phyloP scores from a whole-genome alignment of 1,139 yeast genomes.

The Meyerozyma smithsonii region DNA sequence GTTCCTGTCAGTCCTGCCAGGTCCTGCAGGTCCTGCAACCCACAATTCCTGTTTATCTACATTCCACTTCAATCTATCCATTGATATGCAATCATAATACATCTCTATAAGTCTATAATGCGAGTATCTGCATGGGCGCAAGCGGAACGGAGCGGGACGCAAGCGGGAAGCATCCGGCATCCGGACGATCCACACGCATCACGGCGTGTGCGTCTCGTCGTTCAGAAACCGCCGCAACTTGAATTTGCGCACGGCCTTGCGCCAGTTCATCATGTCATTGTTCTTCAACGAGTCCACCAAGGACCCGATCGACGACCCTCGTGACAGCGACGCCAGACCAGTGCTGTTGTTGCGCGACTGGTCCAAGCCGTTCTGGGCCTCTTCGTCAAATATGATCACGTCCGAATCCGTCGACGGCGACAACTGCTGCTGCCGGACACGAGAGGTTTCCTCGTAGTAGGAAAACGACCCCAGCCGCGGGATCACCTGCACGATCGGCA shows the following conservation, averaged over 20 bases:
- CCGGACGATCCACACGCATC: no score
- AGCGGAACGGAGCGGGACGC: no score
- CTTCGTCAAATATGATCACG: conserved; percentile 1
- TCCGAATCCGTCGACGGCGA: conserved; percentile 1
- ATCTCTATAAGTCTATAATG: no score
- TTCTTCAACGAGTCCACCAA: conserved; percentile 18
- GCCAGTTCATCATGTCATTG: conserved; percentile 17
- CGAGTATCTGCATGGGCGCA: no score
- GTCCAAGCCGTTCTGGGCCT: conserved; percentile 2
- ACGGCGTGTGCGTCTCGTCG: neutral
- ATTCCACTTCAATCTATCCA: no score
- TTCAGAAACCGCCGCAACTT: conserved; percentile 15
- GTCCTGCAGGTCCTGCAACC: no score
- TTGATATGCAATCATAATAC: no score
- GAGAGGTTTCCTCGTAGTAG: neutral
- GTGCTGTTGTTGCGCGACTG: conserved; percentile 4
- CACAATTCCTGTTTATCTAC: no score
- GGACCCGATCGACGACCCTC: conserved; percentile 20
- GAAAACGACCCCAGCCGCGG: conserved; percentile 2
- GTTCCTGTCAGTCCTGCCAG: no score
- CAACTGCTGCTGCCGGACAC: neutral
- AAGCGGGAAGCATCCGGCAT: no score
- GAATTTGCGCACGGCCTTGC: conserved; percentile 17
- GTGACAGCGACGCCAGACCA: conserved; percentile 1
- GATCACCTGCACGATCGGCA: neutral